These are phyloP conservation scores for Dichotomopilus funicola DNA, from an alignment of 2,329 filamentous ascomycete species.

Conservation along the genomic window DNA sequence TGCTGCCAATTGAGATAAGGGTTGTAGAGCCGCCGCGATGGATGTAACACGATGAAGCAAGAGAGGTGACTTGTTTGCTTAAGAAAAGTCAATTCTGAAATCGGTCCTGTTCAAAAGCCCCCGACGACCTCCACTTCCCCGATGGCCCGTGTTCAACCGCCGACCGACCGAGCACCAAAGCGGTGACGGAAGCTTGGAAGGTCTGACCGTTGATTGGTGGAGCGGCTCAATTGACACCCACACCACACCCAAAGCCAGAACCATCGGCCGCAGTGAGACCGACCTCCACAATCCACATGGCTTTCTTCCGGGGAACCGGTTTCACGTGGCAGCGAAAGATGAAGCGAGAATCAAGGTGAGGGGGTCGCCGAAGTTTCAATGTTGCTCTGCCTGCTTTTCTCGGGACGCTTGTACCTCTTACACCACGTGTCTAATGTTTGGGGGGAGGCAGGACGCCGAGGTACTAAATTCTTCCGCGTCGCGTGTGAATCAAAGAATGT, in stretches of 20 bases:
- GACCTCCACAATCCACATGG: not conserved
- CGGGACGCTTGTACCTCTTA: too few relatives aligned
- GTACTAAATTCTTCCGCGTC: too few relatives aligned
- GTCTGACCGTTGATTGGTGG: slow-evolving; percentile 1
- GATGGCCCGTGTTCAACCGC: not conserved
- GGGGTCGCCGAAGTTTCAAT: too few relatives aligned
- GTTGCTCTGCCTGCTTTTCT: too few relatives aligned
- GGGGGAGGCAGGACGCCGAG: too few relatives aligned
- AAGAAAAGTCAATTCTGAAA: not conserved
- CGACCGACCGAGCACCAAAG: not conserved
- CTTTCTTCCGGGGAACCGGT: not conserved
- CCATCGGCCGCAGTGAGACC: not conserved
- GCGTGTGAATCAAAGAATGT: too few relatives aligned
- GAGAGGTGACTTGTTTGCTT: not conserved
- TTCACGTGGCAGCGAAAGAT: too few relatives aligned
- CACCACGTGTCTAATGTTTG: too few relatives aligned
- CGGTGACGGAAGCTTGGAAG: slow-evolving; percentile 6
- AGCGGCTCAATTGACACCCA: not conserved
- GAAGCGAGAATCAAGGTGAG: too few relatives aligned
- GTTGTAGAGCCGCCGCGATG: not conserved
- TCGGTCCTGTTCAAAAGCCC: not conserved
- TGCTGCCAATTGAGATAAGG: not conserved
- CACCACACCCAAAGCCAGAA: not conserved
- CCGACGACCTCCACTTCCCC: too few relatives aligned
- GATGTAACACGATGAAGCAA: not conserved